phyloP scores from a whole-genome alignment of 345 rosid genomes.

The Lepidium aucheri region DNA sequence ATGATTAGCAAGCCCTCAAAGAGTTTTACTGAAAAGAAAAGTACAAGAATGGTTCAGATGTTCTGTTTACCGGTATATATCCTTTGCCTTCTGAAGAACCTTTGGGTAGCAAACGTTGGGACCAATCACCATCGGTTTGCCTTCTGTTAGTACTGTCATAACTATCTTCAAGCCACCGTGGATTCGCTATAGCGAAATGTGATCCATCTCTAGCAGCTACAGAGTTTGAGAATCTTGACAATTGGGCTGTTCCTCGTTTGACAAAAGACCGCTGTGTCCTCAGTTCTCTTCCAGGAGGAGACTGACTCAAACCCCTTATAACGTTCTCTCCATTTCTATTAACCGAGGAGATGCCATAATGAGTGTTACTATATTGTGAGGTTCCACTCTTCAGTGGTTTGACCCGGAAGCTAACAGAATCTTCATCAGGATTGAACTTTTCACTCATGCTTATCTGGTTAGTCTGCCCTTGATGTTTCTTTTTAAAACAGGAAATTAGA shows the following conservation, averaged over 20 bases:
- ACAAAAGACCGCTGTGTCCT: constrained; percentile 45
- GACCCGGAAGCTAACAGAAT: constrained; percentile 29
- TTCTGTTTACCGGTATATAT: constrained; percentile 32
- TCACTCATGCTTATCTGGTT: constrained; percentile 30
- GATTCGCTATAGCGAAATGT: constrained; percentile 34
- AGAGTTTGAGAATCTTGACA: constrained; percentile 73
- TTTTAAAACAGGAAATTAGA: constrained; percentile 5
- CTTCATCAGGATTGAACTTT: constrained; percentile 31
- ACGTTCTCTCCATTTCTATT: constrained; percentile 29
- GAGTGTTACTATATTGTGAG: constrained; percentile 19
- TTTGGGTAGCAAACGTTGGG: constrained; percentile 44
- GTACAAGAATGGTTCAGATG: background rate
- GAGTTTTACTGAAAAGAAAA: constrained; percentile 1
- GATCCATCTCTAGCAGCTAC: constrained; percentile 70
- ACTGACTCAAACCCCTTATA: constrained; percentile 19
- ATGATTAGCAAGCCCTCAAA: background rate
- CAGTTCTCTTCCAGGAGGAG: constrained; percentile 29
- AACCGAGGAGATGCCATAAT: constrained; percentile 26
- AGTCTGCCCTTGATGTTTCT: constrained; percentile 47
- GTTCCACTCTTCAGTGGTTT: constrained; percentile 33
- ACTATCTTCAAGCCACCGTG: constrained; percentile 35
- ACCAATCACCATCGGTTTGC: constrained; percentile 34
- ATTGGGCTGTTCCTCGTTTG: constrained; percentile 36
- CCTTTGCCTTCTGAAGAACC: constrained; percentile 27
- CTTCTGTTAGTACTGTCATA: constrained; percentile 4